Evolutionary conservation across 768 basidiomycete species (phyloP).

Genomic region (Boletus rubropictus): DNA sequence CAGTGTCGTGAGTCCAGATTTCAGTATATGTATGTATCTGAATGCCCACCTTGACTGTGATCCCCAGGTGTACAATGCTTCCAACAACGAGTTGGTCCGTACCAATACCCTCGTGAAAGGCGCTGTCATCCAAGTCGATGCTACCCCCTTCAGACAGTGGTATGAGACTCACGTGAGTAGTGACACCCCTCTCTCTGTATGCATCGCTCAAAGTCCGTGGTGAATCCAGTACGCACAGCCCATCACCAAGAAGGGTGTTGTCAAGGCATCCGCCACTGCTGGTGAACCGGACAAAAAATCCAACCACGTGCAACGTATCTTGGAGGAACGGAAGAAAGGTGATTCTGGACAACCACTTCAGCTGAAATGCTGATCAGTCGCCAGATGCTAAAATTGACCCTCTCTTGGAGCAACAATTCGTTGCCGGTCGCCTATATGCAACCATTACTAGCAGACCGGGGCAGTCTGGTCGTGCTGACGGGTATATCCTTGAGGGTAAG

Average conservation of each 20-base stretch:
- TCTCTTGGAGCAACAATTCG: constrained; percentile 84
- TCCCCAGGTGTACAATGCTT: constrained; percentile 89
- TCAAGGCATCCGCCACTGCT: constrained; percentile 49
- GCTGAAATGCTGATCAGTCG: constrained; percentile 13
- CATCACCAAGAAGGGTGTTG: constrained; percentile 75
- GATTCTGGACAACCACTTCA: constrained; percentile 11
- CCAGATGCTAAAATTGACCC: constrained; percentile 87
- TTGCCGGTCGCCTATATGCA: constrained; percentile 94
- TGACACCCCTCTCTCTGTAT: neutral
- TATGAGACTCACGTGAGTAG: constrained; percentile 91
- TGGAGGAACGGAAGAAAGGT: constrained; percentile 93
- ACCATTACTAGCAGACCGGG: constrained; percentile 91
- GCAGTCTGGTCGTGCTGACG: constrained; percentile 93
- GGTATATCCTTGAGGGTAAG: constrained; percentile 96
- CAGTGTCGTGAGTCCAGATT: constrained; percentile 68
- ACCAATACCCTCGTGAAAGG: constrained; percentile 99
- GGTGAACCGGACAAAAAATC: constrained; percentile 73
- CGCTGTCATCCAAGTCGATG: constrained; percentile 95
- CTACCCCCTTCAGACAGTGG: constrained; percentile 99
- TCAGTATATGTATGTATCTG: neutral
- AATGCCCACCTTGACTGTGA: constrained; percentile 3
- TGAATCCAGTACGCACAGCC: constrained; percentile 81
- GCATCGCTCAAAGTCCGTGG: constrained; percentile 1
- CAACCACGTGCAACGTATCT: constrained; percentile 79
- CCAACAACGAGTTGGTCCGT: constrained; percentile 99